Evolutionary conservation across 805 yeast species (phyloP).

Genomic region (Sugiyamaella boreocaroliniensis): DNA sequence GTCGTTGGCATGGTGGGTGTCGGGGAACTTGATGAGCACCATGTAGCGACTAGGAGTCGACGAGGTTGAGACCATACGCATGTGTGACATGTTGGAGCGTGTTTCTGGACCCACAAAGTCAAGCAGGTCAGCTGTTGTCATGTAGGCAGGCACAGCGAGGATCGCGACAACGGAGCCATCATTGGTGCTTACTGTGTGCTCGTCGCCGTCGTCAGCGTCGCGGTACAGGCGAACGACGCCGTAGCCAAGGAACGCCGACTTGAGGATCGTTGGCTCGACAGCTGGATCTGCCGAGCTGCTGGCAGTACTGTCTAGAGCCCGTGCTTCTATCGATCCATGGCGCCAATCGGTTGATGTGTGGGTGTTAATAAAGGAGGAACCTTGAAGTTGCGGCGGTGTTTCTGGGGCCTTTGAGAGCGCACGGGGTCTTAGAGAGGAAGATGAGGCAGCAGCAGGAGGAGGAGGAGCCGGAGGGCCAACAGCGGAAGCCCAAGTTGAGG

Average conservation of each 20-base stretch:
- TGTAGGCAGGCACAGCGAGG: slow-evolving; percentile 80
- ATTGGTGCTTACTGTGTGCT: slow-evolving; percentile 20
- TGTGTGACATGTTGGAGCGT: slow-evolving; percentile 53
- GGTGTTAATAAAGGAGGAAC: background rate
- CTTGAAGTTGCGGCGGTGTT: background rate
- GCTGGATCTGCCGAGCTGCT: background rate
- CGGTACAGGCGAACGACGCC: slow-evolving; percentile 63
- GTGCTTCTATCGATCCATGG: background rate
- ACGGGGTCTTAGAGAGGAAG: background rate
- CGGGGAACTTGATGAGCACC: slow-evolving; percentile 69
- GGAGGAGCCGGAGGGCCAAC: no score
- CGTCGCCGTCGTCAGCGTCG: slow-evolving; percentile 12
- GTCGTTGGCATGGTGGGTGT: slow-evolving; percentile 46
- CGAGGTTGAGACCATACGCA: slow-evolving; percentile 58
- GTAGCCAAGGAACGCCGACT: slow-evolving; percentile 60
- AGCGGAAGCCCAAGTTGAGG: no score
- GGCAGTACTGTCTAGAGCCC: background rate
- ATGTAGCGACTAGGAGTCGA: slow-evolving; percentile 62
- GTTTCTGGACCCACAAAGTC: slow-evolving; percentile 70
- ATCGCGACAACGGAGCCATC: slow-evolving; percentile 56
- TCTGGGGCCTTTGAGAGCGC: background rate
- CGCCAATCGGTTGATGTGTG: background rate
- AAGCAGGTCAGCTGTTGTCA: slow-evolving; percentile 74
- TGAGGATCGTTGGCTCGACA: slow-evolving; percentile 35
- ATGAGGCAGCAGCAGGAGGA: background rate